These are phyloP conservation scores for Cardamine occulta DNA, from an alignment of 345 rosid species.

Conservation along the genomic window DNA sequence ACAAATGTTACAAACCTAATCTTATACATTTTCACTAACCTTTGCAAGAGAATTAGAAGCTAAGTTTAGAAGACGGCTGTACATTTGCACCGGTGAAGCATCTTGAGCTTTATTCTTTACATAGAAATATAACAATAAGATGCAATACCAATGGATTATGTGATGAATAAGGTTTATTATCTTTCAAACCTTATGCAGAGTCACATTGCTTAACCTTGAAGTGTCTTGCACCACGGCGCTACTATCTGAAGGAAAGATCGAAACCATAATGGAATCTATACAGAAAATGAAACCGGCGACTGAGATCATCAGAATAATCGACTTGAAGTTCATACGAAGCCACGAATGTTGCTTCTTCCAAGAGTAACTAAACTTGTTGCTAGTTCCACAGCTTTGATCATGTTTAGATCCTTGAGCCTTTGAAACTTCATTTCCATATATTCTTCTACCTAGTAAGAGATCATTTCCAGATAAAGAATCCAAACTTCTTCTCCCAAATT, in stretches of 20 bases:
- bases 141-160: constrained; percentile 4
- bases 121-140: constrained; percentile 3
- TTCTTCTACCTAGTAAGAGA: constrained; percentile 61
- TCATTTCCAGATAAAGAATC: constrained; percentile 56
- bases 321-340: constrained; percentile 57
- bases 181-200: constrained; percentile 55
- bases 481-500: constrained; percentile 45
- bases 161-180: not conserved
- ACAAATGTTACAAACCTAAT: not conserved
- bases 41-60: constrained; percentile 72
- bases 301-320: constrained; percentile 51
- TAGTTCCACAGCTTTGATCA: constrained; percentile 49
- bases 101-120: constrained; percentile 48
- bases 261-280: constrained; percentile 70
- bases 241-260: constrained; percentile 56
- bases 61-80: constrained; percentile 63
- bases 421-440: constrained; percentile 51
- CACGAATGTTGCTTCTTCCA: constrained; percentile 63
- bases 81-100: constrained; percentile 64
- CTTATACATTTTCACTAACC: constrained; percentile 50
- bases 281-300: constrained; percentile 56
- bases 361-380: constrained; percentile 50
- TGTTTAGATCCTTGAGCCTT: constrained; percentile 54
- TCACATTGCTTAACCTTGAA: constrained; percentile 47
- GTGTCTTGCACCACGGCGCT: constrained; percentile 39